Evolutionary conservation across 176 grass and related monocot species (phyloP).

Genomic region (Rhynchospora tenuis): DNA sequence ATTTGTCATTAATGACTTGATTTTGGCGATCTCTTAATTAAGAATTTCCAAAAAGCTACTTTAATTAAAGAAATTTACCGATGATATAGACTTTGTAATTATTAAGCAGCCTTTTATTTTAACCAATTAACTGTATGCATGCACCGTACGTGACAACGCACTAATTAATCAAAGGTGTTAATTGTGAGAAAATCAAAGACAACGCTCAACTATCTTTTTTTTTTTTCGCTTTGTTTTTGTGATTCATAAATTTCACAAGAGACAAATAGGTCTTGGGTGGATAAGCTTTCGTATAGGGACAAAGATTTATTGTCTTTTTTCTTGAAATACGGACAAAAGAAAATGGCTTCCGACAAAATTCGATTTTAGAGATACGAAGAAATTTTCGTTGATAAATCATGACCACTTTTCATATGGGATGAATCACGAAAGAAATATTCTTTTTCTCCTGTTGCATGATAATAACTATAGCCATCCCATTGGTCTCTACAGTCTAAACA

Average conservation of each 20-base stretch:
- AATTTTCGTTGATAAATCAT: conserved; percentile 1
- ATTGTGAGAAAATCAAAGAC: neutral
- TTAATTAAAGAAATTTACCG: neutral
- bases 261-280: neutral
- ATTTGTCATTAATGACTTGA: neutral
- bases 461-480: neutral
- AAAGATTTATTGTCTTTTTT: conserved; percentile 14
- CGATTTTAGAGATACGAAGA: neutral
- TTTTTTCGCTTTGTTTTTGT: too few species aligned
- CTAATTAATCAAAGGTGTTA: neutral
- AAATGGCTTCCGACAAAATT: conserved; percentile 1
- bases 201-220: neutral
- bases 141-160: neutral
- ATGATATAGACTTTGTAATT: neutral
- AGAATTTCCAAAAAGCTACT: neutral
- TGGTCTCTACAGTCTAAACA: too few species aligned
- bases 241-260: neutral
- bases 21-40: neutral
- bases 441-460: neutral
- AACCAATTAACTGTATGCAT: neutral
- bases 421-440: neutral
- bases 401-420: neutral
- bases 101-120: neutral
- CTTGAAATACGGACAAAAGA: neutral
- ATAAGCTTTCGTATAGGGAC: neutral